These are phyloP conservation scores for Trebouxiophyceae sp. DNA, from an alignment of 163 green algal genomes.

Conservation along the genomic window DNA sequence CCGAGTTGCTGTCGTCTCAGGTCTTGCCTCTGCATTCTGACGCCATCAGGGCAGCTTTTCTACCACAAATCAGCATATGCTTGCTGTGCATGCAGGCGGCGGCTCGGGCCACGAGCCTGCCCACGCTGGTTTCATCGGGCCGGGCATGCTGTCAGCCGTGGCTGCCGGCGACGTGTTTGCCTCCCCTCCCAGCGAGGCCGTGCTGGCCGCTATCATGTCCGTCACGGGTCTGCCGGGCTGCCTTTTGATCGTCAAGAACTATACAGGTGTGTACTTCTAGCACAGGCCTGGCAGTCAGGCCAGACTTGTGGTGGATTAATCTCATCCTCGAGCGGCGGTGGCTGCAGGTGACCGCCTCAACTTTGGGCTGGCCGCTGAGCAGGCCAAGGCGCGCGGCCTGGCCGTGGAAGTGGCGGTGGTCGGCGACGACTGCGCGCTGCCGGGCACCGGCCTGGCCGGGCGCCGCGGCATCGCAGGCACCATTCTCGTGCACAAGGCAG, in stretches of 20 bases:
- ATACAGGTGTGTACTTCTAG: slow-evolving; percentile 48
- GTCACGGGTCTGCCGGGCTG: slow-evolving; percentile 35
- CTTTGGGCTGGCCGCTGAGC: slow-evolving; percentile 85
- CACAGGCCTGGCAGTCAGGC: background rate
- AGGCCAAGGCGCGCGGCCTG: slow-evolving; percentile 62
- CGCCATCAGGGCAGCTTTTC: background rate
- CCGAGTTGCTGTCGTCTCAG: slow-evolving; percentile 1
- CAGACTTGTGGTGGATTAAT: background rate
- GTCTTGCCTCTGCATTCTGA: background rate
- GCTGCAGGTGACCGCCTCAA: slow-evolving; percentile 75
- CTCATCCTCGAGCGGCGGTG: background rate
- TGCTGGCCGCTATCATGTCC: slow-evolving; percentile 70
- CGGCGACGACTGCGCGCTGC: slow-evolving; percentile 73
- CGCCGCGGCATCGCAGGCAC: slow-evolving; percentile 76
- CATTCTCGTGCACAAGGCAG: slow-evolving; percentile 79
- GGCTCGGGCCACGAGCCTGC: slow-evolving; percentile 78
- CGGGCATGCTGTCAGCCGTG: slow-evolving; percentile 79
- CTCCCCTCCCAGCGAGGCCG: slow-evolving; percentile 63
- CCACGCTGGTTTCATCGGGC: slow-evolving; percentile 73
- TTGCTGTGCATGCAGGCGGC: slow-evolving; percentile 37
- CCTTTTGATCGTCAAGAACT: slow-evolving; percentile 79
- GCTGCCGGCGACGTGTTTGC: slow-evolving; percentile 89
- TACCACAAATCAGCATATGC: too few relatives aligned
- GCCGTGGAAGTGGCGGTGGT: slow-evolving; percentile 77
- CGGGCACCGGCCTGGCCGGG: slow-evolving; percentile 36